Conservation (phyloP, 1,284 basidiomycete genomes). For the Melampsora americana region DNA sequence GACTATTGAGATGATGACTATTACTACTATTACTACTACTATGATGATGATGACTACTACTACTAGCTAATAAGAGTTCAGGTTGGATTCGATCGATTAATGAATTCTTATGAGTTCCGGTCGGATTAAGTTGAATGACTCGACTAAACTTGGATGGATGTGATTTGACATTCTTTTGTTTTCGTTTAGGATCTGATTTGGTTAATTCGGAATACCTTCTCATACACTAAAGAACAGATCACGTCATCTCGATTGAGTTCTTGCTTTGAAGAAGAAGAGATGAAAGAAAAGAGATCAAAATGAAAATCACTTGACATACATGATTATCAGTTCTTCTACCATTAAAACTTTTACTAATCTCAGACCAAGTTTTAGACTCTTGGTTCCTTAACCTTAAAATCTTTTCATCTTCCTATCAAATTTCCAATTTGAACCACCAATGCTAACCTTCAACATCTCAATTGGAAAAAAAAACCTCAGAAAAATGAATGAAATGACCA, state of each 20-base stretch:
- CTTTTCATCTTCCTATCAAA: conserved; percentile 45
- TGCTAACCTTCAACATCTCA: neutral
- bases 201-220: conserved; percentile 10
- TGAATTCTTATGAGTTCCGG: neutral
- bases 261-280: neutral
- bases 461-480: neutral
- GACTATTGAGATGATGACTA: neutral
- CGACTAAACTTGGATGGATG: neutral
- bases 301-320: conserved; percentile 31
- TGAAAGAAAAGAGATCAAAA: neutral
- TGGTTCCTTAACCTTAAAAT: conserved; percentile 44
- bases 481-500: too few species aligned
- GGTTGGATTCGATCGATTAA: conserved; percentile 1
- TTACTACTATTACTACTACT: too few species aligned
- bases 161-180: neutral
- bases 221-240: neutral
- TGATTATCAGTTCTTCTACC: conserved; percentile 46
- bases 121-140: neutral
- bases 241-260: neutral
- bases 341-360: conserved; percentile 45
- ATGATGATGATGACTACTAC: neutral
- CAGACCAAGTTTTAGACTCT: conserved; percentile 45
- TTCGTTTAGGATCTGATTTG: neutral
- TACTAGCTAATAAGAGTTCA: neutral
- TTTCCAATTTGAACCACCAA: neutral